A percentile compares a stretch with the other conserved stretches of the same genome.
Evolutionary conservation across 306 rosid genomes (phyloP).

Genomic region (Vicia faba): DNA sequence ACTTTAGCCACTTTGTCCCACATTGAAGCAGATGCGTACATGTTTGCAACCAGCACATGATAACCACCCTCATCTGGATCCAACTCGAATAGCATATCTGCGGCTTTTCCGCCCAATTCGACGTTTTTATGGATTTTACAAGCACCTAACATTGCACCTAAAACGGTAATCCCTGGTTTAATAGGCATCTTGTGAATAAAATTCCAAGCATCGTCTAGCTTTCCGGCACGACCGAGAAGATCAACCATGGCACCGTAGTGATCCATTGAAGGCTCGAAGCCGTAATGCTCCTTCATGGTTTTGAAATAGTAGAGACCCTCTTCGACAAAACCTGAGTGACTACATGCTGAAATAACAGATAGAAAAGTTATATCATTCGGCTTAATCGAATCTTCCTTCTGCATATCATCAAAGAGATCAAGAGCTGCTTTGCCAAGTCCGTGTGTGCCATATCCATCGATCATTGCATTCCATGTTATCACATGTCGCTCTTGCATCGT

Average conservation of each 20-base stretch:
- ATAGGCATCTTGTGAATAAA: conserved; percentile 79
- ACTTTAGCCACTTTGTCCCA: conserved; percentile 83
- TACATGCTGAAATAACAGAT: conserved; percentile 79
- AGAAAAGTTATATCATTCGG: conserved; percentile 72
- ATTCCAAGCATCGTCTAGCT: conserved; percentile 72
- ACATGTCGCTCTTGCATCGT: conserved; percentile 79
- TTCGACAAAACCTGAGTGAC: conserved; percentile 86
- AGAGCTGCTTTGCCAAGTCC: conserved; percentile 72
- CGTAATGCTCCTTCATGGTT: conserved; percentile 65
- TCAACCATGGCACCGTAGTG: conserved; percentile 91
- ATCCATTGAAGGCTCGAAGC: conserved; percentile 79
- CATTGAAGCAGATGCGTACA: conserved; percentile 81
- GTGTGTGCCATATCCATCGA: conserved; percentile 89
- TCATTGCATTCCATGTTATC: conserved; percentile 91
- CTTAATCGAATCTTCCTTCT: conserved; percentile 49
- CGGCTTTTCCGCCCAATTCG: conserved; percentile 73
- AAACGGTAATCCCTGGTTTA: conserved; percentile 71
- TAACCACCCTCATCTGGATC: conserved; percentile 81
- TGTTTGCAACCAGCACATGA: conserved; percentile 80
- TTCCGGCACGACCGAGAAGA: conserved; percentile 86
- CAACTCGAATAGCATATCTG: conserved; percentile 64
- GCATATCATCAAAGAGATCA: conserved; percentile 70
- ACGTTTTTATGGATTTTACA: conserved; percentile 83
- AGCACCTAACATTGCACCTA: conserved; percentile 91
- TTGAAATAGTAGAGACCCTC: conserved; percentile 64